A percentile compares a stretch with the other conserved stretches of the same genome.
Conservation (phyloP, 495 filamentous ascomycete species). For the Xylaria acuta region DNA sequence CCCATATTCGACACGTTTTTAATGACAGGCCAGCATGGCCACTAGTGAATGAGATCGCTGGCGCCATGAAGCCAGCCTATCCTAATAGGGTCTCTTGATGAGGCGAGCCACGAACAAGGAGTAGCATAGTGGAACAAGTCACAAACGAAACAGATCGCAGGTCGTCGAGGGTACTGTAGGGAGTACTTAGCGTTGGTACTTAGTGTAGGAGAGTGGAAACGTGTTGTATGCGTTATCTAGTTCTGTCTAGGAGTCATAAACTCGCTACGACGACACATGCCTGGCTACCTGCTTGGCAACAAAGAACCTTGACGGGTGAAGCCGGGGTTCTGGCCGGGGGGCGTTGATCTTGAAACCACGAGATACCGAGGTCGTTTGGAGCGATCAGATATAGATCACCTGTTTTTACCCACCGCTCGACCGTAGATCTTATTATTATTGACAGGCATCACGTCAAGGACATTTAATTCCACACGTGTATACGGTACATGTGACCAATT, state of each 20-base stretch:
- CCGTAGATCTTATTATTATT: conserved; percentile 26
- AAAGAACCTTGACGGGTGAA: conserved; percentile 1
- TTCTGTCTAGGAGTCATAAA: conserved; percentile 1
- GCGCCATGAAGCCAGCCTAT: neutral
- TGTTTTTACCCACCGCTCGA: conserved; percentile 17
- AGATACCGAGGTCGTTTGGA: conserved; percentile 14
- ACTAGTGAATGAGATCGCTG: no score
- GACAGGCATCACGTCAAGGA: neutral
- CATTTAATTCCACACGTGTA: neutral
- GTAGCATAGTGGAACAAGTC: neutral
- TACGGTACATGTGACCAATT: conserved; percentile 14
- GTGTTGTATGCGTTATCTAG: neutral
- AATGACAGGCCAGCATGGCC: neutral
- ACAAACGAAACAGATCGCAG: conserved; percentile 17
- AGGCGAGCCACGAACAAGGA: conserved; percentile 1
- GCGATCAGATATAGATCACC: conserved; percentile 21
- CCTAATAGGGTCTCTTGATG: neutral
- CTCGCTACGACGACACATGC: conserved; percentile 7
- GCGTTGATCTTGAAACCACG: conserved; percentile 17
- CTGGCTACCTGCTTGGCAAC: conserved; percentile 1
- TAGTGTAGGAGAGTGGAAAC: neutral
- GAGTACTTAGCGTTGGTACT: no score
- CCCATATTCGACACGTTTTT: neutral
- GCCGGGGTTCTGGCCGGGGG: neutral
- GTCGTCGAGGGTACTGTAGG: neutral